Conservation (phyloP, 2,329 filamentous ascomycete species). For the Penicillium freii region DNA sequence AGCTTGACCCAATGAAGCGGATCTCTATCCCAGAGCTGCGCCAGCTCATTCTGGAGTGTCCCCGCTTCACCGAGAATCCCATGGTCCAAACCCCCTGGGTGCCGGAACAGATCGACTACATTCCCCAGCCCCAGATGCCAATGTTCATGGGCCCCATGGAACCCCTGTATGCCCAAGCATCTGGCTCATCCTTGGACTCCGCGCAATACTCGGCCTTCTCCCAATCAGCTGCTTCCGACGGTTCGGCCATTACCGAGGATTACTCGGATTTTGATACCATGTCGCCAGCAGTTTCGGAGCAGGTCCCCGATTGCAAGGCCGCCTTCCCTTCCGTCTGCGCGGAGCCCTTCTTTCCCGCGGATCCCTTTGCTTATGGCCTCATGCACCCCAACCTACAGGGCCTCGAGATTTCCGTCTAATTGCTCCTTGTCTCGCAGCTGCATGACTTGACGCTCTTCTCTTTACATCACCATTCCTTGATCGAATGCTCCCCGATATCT, state of each 20-base stretch:
- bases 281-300: constrained; percentile 36
- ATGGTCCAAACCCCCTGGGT: constrained; percentile 37
- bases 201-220: constrained; percentile 40
- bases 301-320: constrained; percentile 31
- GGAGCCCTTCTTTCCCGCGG: constrained; percentile 29
- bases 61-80: constrained; percentile 60
- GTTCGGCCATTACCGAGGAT: constrained; percentile 41
- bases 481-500: not conserved
- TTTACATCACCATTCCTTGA: constrained; percentile 1
- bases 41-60: constrained; percentile 71
- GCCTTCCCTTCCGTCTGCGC: constrained; percentile 32
- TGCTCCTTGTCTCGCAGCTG: constrained; percentile 3
- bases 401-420: constrained; percentile 4
- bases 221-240: constrained; percentile 41
- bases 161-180: constrained; percentile 36
- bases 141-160: constrained; percentile 35
- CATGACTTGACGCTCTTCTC: constrained; percentile 6
- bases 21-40: constrained; percentile 79
- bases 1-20: constrained; percentile 76
- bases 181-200: constrained; percentile 37
- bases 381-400: constrained; percentile 27
- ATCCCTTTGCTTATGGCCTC: constrained; percentile 23
- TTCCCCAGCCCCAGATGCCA: constrained; percentile 37
- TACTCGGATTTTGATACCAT: constrained; percentile 37
- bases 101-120: constrained; percentile 38